Base-by-base conservation (phyloP, 257 asterid genomes). In the Lycium ferocissimum region DNA sequence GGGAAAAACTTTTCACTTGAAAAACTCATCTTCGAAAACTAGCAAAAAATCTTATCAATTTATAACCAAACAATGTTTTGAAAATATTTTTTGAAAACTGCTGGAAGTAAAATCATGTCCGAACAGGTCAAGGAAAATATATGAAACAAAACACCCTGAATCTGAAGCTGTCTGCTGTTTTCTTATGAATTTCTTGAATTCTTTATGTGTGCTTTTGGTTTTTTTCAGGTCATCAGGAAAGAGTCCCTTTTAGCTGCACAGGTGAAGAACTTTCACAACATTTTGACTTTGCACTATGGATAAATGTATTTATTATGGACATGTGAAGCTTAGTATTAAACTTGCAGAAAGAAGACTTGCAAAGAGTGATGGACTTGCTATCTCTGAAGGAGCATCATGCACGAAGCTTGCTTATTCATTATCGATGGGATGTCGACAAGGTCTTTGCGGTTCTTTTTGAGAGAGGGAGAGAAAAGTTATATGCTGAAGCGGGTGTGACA, bases 211-310 rank as follows among this genome's bases (percentile, higher is more conserved):
- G 57, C 63, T 76, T 26, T 83, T 75, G 47, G 81, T 38, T 84
- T 59, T 26, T 43, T 85, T 86, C 85, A 93, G 97, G 93, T 93
- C 38, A 92, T 93, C 85, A 91, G 87, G 49, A 88, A 88, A 85
- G 93, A 93, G 85, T 89, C 92, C 43, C 92, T 93, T 80, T 83
- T 93, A 89, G 91, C 89, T 61, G 97, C 97, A 45, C 97, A 93
- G 91, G 96, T 91, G 71, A 84, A 89, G 7, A 59, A 18, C 20
- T 26, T 61, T 79, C 20, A 62, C 40, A 6, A 35, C 37, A 13
- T 35, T 14, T 18, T 63, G 3, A 71, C 84, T 38, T 26, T 11
- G 2, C 14, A 37, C 7, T 75, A 22, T 49, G 62, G 14, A 22
- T 75, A 51, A 7, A 49, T 49, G 57, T 43, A 45, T 75, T 45